These are phyloP conservation scores for Fagus crenata DNA, from an alignment of 306 rosid species.

Conservation along the genomic window DNA sequence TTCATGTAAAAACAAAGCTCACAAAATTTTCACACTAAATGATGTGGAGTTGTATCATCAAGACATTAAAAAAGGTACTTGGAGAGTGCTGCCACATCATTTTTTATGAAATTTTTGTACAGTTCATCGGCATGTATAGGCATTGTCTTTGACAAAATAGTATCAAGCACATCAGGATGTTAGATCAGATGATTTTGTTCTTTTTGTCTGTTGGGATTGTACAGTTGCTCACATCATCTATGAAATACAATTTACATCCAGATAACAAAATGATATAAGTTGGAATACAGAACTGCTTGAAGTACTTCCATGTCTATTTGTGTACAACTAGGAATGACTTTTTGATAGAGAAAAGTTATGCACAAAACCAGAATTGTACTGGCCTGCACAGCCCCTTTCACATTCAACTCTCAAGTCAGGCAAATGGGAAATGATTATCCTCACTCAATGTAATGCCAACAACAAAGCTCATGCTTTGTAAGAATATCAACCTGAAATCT, in stretches of 20 bases:
- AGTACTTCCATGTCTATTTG: conserved; percentile 40
- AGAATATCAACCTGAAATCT: conserved; percentile 25
- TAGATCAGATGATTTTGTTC: conserved; percentile 9
- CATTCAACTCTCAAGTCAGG: conserved; percentile 51
- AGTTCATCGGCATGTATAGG: neutral
- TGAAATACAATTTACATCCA: conserved; percentile 34
- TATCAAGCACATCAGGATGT: conserved; percentile 1
- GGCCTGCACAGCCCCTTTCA: conserved; percentile 28
- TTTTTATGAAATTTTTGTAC: neutral
- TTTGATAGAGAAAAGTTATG: conserved; percentile 38
- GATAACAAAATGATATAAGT: neutral
- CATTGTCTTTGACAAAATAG: neutral
- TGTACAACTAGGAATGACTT: conserved; percentile 42
- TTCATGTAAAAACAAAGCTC: no score
- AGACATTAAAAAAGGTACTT: neutral
- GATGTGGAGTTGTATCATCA: no score
- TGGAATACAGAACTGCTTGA: conserved; percentile 11
- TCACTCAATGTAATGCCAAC: conserved; percentile 37
- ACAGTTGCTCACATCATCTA: conserved; percentile 25
- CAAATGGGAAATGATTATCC: conserved; percentile 40
- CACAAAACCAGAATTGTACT: conserved; percentile 33
- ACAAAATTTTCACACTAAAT: no score
- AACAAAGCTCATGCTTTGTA: conserved; percentile 25
- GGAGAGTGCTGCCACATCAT: neutral
- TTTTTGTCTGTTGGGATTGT: conserved; percentile 18